These are phyloP conservation scores for Aspergillus affinis DNA, from an alignment of 495 filamentous ascomycete species.

Conservation along the genomic window DNA sequence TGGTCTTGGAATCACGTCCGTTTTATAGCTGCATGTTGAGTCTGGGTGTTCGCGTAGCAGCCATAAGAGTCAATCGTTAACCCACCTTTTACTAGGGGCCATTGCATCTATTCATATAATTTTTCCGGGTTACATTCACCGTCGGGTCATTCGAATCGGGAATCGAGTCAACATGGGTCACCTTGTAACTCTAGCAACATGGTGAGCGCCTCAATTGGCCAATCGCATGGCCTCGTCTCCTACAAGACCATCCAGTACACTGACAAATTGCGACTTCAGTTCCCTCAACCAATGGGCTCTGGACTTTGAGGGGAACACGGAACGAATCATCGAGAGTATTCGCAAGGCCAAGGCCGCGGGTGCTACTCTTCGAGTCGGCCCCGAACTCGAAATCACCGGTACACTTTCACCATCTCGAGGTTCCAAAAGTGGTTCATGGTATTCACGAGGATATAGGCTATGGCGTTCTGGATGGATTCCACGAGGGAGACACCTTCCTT, in stretches of 20 bases:
- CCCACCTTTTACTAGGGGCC: too few species aligned
- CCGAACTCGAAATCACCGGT: conserved; percentile 66
- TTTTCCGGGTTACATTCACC: neutral
- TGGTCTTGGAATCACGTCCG: neutral
- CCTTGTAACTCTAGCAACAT: conserved; percentile 43
- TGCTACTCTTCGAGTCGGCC: conserved; percentile 73
- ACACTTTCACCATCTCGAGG: conserved; percentile 4
- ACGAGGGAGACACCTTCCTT: conserved; percentile 51
- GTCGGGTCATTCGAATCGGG: neutral
- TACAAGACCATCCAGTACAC: conserved; percentile 2
- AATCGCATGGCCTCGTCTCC: neutral
- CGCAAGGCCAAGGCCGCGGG: conserved; percentile 66
- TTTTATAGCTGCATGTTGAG: too few species aligned
- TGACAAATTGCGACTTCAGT: conserved; percentile 21
- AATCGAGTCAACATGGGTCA: conserved; percentile 32
- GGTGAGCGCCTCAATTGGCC: conserved; percentile 23
- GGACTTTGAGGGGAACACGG: conserved; percentile 75
- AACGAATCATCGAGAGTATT: conserved; percentile 76
- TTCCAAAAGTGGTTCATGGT: neutral
- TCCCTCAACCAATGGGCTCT: conserved; percentile 61
- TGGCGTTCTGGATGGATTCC: conserved; percentile 70
- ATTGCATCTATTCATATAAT: neutral
- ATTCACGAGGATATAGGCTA: conserved; percentile 48
- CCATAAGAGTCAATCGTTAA: too few species aligned
- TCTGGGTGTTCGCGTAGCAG: too few species aligned